phyloP scores from a whole-genome alignment of 2,329 filamentous ascomycete genomes.

The Kalmusia sp. region DNA sequence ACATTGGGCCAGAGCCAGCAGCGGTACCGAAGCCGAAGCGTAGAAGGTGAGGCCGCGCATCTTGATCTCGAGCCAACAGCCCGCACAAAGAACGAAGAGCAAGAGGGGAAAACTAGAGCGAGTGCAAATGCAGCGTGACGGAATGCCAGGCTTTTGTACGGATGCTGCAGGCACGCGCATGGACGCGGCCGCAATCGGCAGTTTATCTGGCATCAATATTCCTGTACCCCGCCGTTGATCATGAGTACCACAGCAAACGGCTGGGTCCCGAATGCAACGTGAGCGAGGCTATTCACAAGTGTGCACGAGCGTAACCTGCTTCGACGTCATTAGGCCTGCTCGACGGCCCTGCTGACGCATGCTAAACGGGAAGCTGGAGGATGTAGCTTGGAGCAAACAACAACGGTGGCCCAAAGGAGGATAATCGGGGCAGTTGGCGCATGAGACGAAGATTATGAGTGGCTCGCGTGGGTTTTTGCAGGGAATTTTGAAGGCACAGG shows the following conservation, averaged over 20 bases:
- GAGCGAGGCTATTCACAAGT: constrained; percentile 25
- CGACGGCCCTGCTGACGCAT: neutral
- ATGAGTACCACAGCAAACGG: constrained; percentile 18
- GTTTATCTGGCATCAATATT: constrained; percentile 25
- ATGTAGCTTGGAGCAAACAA: neutral
- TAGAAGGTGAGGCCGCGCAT: constrained; percentile 33
- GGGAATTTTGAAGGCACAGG: constrained; percentile 25
- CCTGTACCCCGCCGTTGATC: constrained; percentile 41
- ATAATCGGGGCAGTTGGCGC: neutral
- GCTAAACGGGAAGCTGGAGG: constrained; percentile 9
- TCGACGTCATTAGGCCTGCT: constrained; percentile 34
- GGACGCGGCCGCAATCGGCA: constrained; percentile 16
- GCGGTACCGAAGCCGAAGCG: constrained; percentile 22
- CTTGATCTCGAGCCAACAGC: constrained; percentile 11
- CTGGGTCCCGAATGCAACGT: constrained; percentile 30
- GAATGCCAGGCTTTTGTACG: constrained; percentile 15
- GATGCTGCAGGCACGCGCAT: constrained; percentile 8
- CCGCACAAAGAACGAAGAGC: neutral
- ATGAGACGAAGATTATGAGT: constrained; percentile 6
- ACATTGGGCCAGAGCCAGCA: constrained; percentile 44
- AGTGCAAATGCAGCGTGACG: constrained; percentile 12
- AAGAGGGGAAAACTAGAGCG: neutral
- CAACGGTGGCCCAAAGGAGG: neutral
- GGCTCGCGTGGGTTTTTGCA: constrained; percentile 20
- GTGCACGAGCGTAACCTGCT: constrained; percentile 8